Percentiles rank a stretch among this genome's conserved stretches.
These are phyloP conservation scores for Aspergillus olivimuriae DNA, from an alignment of 495 filamentous ascomycete species.

Conservation along the genomic window DNA sequence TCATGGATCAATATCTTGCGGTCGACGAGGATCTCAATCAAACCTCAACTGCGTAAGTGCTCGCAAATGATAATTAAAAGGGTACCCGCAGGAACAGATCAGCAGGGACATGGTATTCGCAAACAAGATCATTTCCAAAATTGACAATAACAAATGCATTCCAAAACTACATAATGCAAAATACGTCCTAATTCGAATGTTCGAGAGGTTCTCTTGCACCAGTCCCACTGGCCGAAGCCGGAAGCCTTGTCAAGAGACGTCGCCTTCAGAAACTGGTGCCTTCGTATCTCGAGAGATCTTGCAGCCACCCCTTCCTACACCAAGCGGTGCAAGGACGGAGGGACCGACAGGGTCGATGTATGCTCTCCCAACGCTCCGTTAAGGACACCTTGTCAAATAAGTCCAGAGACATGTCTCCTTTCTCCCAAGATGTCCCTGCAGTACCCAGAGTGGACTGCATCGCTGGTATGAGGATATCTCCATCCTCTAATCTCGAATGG, in stretches of 20 bases:
- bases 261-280: slow-evolving; percentile 52
- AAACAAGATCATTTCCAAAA: too few relatives aligned
- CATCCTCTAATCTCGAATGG: neutral
- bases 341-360: slow-evolving; percentile 21
- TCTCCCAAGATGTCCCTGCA: slow-evolving; percentile 54
- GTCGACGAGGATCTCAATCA: neutral
- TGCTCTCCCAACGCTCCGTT: slow-evolving; percentile 76
- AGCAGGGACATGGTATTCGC: neutral
- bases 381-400: slow-evolving; percentile 46
- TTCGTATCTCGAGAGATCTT: slow-evolving; percentile 52
- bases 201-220: slow-evolving; percentile 69
- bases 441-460: slow-evolving; percentile 60
- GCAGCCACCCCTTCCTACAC: slow-evolving; percentile 7
- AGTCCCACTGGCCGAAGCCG: slow-evolving; percentile 49
- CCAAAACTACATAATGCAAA: slow-evolving; percentile 5
- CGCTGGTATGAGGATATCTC: slow-evolving; percentile 43
- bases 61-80: neutral
- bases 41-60: neutral
- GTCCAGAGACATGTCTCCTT: slow-evolving; percentile 28
- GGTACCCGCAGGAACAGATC: neutral
- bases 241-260: slow-evolving; percentile 18
- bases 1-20: neutral
- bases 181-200: slow-evolving; percentile 32
- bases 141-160: too few relatives aligned
- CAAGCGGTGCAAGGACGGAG: slow-evolving; percentile 23